phyloP scores from a whole-genome alignment of 2,329 filamentous ascomycete genomes.

The Aspergillus sp. region DNA sequence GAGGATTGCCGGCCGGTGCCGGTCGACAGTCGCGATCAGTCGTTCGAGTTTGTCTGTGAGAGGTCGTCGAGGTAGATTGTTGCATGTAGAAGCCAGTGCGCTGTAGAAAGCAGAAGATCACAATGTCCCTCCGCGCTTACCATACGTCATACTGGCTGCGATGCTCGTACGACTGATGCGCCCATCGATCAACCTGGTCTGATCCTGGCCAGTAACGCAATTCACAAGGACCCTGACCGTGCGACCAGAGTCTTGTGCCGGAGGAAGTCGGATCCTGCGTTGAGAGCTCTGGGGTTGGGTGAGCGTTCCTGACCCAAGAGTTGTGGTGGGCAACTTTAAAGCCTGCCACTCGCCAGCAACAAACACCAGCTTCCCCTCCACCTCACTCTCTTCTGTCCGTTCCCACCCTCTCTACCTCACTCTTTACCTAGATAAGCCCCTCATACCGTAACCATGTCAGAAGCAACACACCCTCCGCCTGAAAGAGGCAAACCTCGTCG shows the following conservation, averaged over 20 bases:
- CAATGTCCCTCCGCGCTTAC: neutral
- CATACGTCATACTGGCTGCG: neutral
- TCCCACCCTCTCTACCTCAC: neutral
- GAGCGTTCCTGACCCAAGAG: neutral
- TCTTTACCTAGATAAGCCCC: neutral
- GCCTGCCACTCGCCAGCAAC: neutral
- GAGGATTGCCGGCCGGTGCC: conserved; percentile 31
- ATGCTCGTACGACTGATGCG: neutral
- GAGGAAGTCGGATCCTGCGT: neutral
- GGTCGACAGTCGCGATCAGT: conserved; percentile 4
- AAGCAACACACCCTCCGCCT: neutral
- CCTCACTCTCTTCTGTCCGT: neutral
- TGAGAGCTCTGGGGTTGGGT: neutral
- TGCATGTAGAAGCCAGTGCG: neutral
- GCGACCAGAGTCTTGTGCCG: neutral
- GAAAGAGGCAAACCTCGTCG: conserved; percentile 51
- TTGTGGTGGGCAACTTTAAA: neutral
- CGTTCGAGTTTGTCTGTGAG: conserved; percentile 8
- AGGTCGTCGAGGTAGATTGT: neutral
- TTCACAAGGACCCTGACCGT: neutral
- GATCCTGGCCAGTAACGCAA: conserved; percentile 26
- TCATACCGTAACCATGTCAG: neutral
- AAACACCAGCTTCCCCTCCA: neutral
- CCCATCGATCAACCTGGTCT: conserved; percentile 12
- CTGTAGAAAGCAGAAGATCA: too few species aligned